phyloP scores from a whole-genome alignment of 176 grass and related monocot species.

The Puya raimondii region DNA sequence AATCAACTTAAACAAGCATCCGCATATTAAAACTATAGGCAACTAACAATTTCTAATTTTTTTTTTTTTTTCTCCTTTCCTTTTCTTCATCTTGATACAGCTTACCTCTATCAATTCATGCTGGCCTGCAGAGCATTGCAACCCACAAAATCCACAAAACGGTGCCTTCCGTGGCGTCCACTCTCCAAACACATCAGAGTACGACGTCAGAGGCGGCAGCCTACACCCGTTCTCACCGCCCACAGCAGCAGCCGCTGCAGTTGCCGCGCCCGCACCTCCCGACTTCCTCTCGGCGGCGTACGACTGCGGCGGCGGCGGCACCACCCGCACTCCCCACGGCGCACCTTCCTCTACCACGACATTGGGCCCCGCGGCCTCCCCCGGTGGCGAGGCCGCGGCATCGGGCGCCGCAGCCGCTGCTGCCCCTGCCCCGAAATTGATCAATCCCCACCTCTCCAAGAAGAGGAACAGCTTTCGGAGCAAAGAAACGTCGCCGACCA shows the following conservation, averaged over 20 bases:
- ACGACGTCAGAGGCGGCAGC: slow-evolving; percentile 65
- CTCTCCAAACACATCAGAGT: slow-evolving; percentile 68
- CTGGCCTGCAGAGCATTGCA: slow-evolving; percentile 21
- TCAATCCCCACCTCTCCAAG: slow-evolving; percentile 55
- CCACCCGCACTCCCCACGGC: slow-evolving; percentile 34
- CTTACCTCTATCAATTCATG: slow-evolving; percentile 48
- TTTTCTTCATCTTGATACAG: neutral
- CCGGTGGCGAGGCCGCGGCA: neutral
- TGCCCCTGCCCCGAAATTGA: slow-evolving; percentile 51
- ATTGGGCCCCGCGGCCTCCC: slow-evolving; percentile 11
- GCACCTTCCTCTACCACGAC: slow-evolving; percentile 62
- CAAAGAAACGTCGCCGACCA: slow-evolving; percentile 59
- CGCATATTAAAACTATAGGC: no score
- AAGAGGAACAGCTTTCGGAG: slow-evolving; percentile 68
- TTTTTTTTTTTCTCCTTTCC: neutral
- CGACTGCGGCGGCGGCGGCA: slow-evolving; percentile 21
- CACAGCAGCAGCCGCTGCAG: neutral
- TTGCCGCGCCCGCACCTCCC: neutral
- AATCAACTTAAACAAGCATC: no score
- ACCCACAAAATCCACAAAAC: slow-evolving; percentile 37
- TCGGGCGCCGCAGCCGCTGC: neutral
- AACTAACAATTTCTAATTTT: neutral
- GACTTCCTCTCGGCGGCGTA: slow-evolving; percentile 32
- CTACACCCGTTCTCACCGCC: slow-evolving; percentile 40
- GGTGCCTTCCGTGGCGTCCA: slow-evolving; percentile 39